A percentile compares a stretch with the other conserved stretches of the same genome.
These are phyloP conservation scores for Hortiboletus flavorubellus DNA, from an alignment of 768 basidiomycete species.

Conservation along the genomic window DNA sequence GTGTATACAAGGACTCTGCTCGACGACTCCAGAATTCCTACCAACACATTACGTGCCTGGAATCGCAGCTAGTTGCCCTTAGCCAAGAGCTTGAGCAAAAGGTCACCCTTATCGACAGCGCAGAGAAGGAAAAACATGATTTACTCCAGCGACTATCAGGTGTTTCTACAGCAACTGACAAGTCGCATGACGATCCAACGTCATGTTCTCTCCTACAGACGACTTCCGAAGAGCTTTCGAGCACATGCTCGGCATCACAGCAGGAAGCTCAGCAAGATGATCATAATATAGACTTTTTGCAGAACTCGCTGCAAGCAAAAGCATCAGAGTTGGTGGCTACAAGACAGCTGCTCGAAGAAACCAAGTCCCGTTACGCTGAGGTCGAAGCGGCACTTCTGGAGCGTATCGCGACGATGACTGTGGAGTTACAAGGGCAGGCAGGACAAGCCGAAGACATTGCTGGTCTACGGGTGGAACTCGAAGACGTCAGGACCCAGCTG, in stretches of 20 bases:
- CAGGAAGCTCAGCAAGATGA: background rate
- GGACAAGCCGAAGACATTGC: conserved; percentile 17
- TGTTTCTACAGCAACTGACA: background rate
- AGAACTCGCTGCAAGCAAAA: conserved; percentile 35
- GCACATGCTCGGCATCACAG: background rate
- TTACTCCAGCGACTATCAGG: conserved; percentile 13
- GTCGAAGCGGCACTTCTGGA: conserved; percentile 31
- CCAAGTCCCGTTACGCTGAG: conserved; percentile 34
- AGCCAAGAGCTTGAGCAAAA: conserved; percentile 18
- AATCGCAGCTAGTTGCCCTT: conserved; percentile 15
- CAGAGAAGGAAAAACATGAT: conserved; percentile 9
- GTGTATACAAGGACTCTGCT: conserved; percentile 13
- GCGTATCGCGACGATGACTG: conserved; percentile 25
- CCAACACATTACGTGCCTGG: conserved; percentile 8
- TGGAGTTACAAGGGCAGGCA: conserved; percentile 9
- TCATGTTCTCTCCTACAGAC: background rate
- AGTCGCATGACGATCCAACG: background rate
- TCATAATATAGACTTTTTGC: conserved; percentile 36
- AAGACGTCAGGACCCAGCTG: conserved; percentile 22
- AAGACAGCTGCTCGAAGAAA: conserved; percentile 32
- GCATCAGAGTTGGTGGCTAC: conserved; percentile 35
- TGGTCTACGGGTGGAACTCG: conserved; percentile 24
- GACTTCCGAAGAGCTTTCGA: background rate
- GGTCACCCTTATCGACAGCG: background rate
- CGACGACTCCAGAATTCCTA: conserved; percentile 11